Percentiles rank a stretch among this genome's conserved stretches.
These are phyloP conservation scores for Populus simonii DNA, from an alignment of 345 rosid genomes.

Conservation along the genomic window DNA sequence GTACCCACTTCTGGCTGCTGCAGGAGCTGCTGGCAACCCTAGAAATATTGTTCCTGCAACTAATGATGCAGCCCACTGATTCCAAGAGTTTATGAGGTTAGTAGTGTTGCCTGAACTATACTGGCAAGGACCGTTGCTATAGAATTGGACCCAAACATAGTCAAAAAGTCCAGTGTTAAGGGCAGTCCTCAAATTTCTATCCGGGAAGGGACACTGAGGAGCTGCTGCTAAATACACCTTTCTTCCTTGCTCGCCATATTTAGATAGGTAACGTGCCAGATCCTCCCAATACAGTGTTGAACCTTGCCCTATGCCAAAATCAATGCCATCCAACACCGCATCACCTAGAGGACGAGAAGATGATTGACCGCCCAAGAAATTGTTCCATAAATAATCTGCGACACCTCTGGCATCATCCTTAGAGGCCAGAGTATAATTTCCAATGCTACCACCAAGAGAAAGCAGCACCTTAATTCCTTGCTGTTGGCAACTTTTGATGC, in stretches of 20 bases:
- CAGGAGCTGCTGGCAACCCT: constrained; percentile 35
- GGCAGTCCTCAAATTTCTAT: constrained; percentile 22
- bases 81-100: constrained; percentile 28
- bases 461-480: constrained; percentile 31
- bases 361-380: constrained; percentile 29
- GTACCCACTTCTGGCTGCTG: constrained; percentile 36
- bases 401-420: constrained; percentile 20
- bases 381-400: constrained; percentile 26
- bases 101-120: constrained; percentile 16
- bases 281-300: constrained; percentile 19
- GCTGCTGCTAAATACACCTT: constrained; percentile 30
- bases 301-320: constrained; percentile 29
- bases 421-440: constrained; percentile 26
- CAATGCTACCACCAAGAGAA: constrained; percentile 31
- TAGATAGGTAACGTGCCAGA: constrained; percentile 22
- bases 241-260: constrained; percentile 9
- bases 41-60: constrained; percentile 15
- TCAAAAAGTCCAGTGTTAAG: constrained; percentile 27
- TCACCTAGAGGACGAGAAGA: constrained; percentile 25
- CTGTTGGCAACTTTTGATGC: constrained; percentile 24
- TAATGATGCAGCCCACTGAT: constrained; percentile 20
- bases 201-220: constrained; percentile 35
- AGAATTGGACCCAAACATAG: constrained; percentile 33
- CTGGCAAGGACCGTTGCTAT: constrained; percentile 29
- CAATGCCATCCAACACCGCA: constrained; percentile 27